phyloP scores from a whole-genome alignment of 768 basidiomycete species.

The Suillus placidus region DNA sequence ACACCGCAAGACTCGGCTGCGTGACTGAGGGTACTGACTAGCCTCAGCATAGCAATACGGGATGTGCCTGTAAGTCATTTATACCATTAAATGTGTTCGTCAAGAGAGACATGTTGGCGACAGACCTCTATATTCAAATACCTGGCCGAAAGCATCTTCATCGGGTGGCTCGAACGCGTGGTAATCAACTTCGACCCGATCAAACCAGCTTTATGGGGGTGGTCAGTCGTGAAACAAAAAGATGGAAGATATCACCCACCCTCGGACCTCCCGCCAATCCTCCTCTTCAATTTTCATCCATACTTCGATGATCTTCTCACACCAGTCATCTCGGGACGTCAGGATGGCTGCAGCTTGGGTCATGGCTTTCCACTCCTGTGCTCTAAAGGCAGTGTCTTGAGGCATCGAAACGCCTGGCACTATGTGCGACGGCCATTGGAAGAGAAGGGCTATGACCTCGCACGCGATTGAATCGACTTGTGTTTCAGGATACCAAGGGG shows the following conservation, averaged over 20 bases:
- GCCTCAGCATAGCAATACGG: constrained; percentile 30
- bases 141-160: constrained; percentile 11
- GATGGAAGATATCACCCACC: constrained; percentile 14
- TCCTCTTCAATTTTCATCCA: constrained; percentile 34
- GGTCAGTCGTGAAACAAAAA: neutral
- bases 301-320: constrained; percentile 26
- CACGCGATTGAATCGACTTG: constrained; percentile 24
- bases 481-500: constrained; percentile 33
- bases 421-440: constrained; percentile 23
- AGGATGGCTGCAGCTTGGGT: constrained; percentile 25
- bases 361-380: constrained; percentile 28
- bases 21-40: constrained; percentile 29
- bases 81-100: neutral
- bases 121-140: constrained; percentile 27
- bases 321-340: constrained; percentile 31
- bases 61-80: constrained; percentile 17
- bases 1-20: constrained; percentile 21
- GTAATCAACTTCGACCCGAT: constrained; percentile 19
- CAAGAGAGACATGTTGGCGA: neutral
- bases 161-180: constrained; percentile 18
- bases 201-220: constrained; percentile 16
- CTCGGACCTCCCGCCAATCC: constrained; percentile 20
- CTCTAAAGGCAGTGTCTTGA: constrained; percentile 14
- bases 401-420: constrained; percentile 28
- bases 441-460: constrained; percentile 29